These are phyloP conservation scores for Penicillium fuscoglaucum DNA, from an alignment of 2,329 filamentous ascomycete species.

Conservation along the genomic window DNA sequence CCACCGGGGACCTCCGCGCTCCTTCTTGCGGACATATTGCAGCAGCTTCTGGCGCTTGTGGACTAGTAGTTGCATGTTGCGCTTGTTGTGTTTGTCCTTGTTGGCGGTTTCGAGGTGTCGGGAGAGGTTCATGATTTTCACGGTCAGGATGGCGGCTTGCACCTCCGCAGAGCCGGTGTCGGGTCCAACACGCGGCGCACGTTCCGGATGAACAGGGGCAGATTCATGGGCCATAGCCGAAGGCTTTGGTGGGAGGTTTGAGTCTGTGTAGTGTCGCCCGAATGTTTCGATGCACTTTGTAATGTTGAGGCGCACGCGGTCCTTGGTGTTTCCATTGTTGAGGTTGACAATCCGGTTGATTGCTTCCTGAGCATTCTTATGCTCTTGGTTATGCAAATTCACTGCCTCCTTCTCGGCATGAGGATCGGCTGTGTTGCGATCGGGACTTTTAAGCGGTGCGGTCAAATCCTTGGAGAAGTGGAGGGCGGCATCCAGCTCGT, in stretches of 20 bases:
- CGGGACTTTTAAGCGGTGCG: slow-evolving; percentile 35
- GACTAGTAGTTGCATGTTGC: slow-evolving; percentile 79
- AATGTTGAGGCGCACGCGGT: slow-evolving; percentile 78
- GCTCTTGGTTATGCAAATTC: slow-evolving; percentile 54
- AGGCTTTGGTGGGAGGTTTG: slow-evolving; percentile 62
- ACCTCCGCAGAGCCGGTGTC: slow-evolving; percentile 96
- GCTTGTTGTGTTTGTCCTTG: slow-evolving; percentile 92
- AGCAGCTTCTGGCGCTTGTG: slow-evolving; percentile 88
- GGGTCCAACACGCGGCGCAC: slow-evolving; percentile 71
- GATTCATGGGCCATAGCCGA: slow-evolving; percentile 46
- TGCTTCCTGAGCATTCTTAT: slow-evolving; percentile 71
- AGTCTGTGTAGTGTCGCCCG: slow-evolving; percentile 86
- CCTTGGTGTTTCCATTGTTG: slow-evolving; percentile 73
- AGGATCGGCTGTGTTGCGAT: slow-evolving; percentile 38
- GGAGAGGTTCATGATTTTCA: slow-evolving; percentile 83
- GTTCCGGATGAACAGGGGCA: slow-evolving; percentile 38
- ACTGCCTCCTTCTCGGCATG: slow-evolving; percentile 40
- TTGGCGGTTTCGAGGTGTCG: slow-evolving; percentile 69
- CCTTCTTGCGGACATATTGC: slow-evolving; percentile 82
- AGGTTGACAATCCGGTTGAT: slow-evolving; percentile 77
- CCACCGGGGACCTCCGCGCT: slow-evolving; percentile 89
- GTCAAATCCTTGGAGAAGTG: slow-evolving; percentile 66
- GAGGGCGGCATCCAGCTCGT: slow-evolving; percentile 67
- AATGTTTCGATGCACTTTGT: slow-evolving; percentile 82
- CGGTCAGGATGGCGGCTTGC: slow-evolving; percentile 92